Base-by-base conservation (phyloP, 2,329 filamentous ascomycete genomes). In the Pseudogymnoascus sp. region DNA sequence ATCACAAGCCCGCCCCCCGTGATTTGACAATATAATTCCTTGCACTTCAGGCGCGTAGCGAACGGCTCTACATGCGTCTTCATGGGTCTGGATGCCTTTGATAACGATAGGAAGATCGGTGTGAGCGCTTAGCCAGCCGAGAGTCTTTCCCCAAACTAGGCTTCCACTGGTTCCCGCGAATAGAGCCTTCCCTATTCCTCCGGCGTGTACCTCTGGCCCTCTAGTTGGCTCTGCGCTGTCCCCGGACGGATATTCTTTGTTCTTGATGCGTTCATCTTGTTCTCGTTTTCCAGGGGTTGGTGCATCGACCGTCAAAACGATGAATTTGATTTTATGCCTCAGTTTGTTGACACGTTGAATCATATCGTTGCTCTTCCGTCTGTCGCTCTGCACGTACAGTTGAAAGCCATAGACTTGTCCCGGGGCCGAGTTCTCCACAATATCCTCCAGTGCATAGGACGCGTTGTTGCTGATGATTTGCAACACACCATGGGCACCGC, bases 1-100 rank as follows among this genome's bases (percentile, higher is more conserved):
- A 63, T 83, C 79, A 1, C 79, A 68, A 58, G 74, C 78, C 40
- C 87, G 72, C 0, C 87, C 87, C 1, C 87, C 88, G 69, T 91
- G 88, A 66, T 91, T 91, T 10, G 79, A 83, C 1, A 90, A 76
- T 1, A 90, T 79, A 54, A 91, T 87, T 0, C 84, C 87, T 41
- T 24, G 39, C 9, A 24, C 39, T 41, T 41, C 5, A 24, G 40
- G 40, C 0, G 84, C 86, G 9, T 78, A 68, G 59, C 86, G 79
- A 36, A 85, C 78, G 2, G 84, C 84, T 65, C 76, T 78, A 60
- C 78, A 75, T 13, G 87, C 87, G 71, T 90, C 88, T 39, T 77
- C 76, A 0, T 82, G 81, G 10, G 81, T 83, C 74, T 90, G 86
- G 15, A 91, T 82, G 0, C 87, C 87, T 72, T 90, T 91, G 26